phyloP scores from a whole-genome alignment of 305 asterid genomes.

The Solanum chacoense region DNA sequence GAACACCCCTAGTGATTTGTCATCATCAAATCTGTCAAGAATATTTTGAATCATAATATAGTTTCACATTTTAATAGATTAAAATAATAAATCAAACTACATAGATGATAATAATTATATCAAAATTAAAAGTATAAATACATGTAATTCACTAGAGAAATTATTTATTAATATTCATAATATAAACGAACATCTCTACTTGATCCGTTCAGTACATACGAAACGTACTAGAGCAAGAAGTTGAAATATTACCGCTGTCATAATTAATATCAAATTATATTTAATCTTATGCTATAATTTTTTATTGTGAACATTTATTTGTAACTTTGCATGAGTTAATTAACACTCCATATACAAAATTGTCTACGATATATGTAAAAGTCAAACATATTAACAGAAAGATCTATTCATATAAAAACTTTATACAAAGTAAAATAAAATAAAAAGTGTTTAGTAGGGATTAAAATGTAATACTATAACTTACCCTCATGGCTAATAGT shows the following conservation, averaged over 20 bases:
- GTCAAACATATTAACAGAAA: neutral
- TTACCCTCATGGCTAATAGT: neutral
- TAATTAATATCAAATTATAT: no score
- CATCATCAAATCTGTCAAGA: neutral
- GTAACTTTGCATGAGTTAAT: neutral
- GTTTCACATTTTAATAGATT: neutral
- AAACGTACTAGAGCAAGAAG: neutral
- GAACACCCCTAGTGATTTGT: neutral
- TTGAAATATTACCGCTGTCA: neutral
- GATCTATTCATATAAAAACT: no score
- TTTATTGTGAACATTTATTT: neutral
- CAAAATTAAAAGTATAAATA: no score
- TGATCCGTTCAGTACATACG: neutral
- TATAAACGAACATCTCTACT: neutral
- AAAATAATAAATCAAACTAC: neutral
- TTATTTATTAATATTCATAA: no score
- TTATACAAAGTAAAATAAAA: neutral
- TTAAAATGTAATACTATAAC: no score
- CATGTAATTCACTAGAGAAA: neutral
- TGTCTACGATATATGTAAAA: neutral
- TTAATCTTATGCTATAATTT: neutral
- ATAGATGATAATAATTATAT: neutral
- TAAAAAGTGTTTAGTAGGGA: neutral
- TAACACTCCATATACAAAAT: neutral
- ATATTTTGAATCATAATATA: neutral